Evolutionary conservation across 352 stramenopile genomes (phyloP), one percentile per base, ranked within the genome.

Genomic region (Phytophthora rubi): DNA sequence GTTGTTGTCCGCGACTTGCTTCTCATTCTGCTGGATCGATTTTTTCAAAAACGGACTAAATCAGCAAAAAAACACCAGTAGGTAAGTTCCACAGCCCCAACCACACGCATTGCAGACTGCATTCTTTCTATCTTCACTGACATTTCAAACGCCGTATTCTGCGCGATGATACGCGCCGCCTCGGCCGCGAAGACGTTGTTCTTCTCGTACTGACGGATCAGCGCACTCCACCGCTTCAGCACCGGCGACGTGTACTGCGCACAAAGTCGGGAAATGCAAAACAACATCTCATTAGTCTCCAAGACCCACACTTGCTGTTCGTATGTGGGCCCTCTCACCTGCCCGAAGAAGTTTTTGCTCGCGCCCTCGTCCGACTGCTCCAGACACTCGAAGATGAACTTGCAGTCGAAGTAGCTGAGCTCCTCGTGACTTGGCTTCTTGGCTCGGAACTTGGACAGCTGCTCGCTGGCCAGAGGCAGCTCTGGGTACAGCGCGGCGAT

Each of bases 141-240:
- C 87, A 94, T 91, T 64, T 94, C 87, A 67, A 85, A 94, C 32
- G 82, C 76, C 16, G 82, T 91, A 70, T 93, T 91, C 71, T 92
- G 85, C 37, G 84, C 67, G 55, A 94, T 82, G 55, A 89, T 71
- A n/a, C 87, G 82, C 35, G 87, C 87, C n/a, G 78, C 72, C 55
- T 94, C 87, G 7, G 85, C 87, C 6, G 80, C 81, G 35, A 91
- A 94, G 16, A 94, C 69, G 62, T 92, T 91, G 68, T 91, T 86
- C 65, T 89, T 92, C 70, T 94, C 85, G 73, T 94, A 94, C 62
- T 83, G 69, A 6, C 78, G 82, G 48, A 92, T 74, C 55, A 94
- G 62, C 18, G 82, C 85, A 21, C 69, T 72, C 87, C 87, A 94
- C 13, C 83, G 76, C 67, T 90, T 92, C 30, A 93, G 73, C 60